Evolutionary conservation across 2,329 filamentous ascomycete species (phyloP), one percentile per base, ranked within the genome.

Genomic region (Pseudocercospora fuligena): DNA sequence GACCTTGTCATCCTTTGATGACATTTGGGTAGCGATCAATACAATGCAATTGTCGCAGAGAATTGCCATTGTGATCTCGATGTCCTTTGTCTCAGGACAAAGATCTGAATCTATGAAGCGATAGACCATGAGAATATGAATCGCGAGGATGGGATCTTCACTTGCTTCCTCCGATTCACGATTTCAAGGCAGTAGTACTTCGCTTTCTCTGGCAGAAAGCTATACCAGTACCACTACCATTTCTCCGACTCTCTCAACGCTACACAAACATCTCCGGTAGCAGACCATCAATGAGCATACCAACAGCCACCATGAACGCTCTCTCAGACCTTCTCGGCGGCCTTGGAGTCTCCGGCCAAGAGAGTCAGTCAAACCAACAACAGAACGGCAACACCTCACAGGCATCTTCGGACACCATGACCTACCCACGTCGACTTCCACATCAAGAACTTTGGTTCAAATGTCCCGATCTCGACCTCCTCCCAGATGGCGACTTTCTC

Each of bases 401-500:
- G 14, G 5, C 16, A n/a, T 27, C 51, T n/a, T 3, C 1, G 1
- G 21, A 12, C 5, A 8, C 5, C 2, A 54, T 6, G 16, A 53
- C 60, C 16, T 59, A 31, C 36, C 60, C 64, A 6, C 46, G 43
- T 43, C 31, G 64, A 25, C 46, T 40, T 6, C 60, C 64, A 19
- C 64, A 66, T 21, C 64, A 66, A 33, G 60, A 63, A 11, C 58
- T 66, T 6, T 43, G 51, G 19, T 66, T 53, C 54, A 29, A 64
- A 16, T 67, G 43, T 21, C 66, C 66, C 6, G 62, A 53, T 14
- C 61, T 67, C n/a, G 40, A 62, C 40, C 66, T 67, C 12, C 31
- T 64, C 7, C 40, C 25, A 29, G 49, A 62, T n/a, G 21, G 36
- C 36, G 36, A 40, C 5, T 40, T 40, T 40, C 16, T 27, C 11